Evolutionary conservation across 2,329 filamentous ascomycete genomes (phyloP).

Genomic region (Pseudogymnoascus sp.): DNA sequence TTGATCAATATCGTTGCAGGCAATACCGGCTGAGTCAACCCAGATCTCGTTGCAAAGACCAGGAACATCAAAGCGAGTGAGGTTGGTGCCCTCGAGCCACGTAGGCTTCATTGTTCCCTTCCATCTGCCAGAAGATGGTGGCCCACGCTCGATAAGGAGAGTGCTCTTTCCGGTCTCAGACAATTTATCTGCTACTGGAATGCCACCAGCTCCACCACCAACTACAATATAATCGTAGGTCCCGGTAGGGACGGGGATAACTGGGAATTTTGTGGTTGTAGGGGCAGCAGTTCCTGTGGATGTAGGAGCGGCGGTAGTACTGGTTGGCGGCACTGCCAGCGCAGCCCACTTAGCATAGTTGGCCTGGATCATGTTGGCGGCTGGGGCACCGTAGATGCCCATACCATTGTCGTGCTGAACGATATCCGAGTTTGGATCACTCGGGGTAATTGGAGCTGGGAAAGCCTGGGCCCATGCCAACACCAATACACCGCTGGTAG

Average conservation of each 20-base stretch:
- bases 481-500: constrained; percentile 35
- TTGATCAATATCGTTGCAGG: constrained; percentile 45
- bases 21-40: constrained; percentile 12
- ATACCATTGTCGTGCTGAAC: constrained; percentile 51
- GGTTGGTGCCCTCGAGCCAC: neutral
- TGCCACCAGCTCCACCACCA: constrained; percentile 14
- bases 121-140: constrained; percentile 9
- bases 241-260: constrained; percentile 3
- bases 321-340: constrained; percentile 21
- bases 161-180: constrained; percentile 11
- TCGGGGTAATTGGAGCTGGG: constrained; percentile 34
- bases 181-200: constrained; percentile 13
- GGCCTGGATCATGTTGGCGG: constrained; percentile 39
- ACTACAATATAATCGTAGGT: constrained; percentile 13
- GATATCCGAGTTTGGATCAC: constrained; percentile 41
- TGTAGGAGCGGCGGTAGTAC: constrained; percentile 17
- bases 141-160: constrained; percentile 13
- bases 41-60: constrained; percentile 9
- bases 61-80: constrained; percentile 13
- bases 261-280: constrained; percentile 17
- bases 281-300: neutral
- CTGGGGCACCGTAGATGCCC: constrained; percentile 45
- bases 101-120: neutral
- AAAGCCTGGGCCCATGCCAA: constrained; percentile 52
- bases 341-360: constrained; percentile 32